Percentiles rank a stretch among this genome's conserved stretches.
These are phyloP conservation scores for Zoysia pacifica DNA, from an alignment of 176 grass and related monocot genomes.

Conservation along the genomic window DNA sequence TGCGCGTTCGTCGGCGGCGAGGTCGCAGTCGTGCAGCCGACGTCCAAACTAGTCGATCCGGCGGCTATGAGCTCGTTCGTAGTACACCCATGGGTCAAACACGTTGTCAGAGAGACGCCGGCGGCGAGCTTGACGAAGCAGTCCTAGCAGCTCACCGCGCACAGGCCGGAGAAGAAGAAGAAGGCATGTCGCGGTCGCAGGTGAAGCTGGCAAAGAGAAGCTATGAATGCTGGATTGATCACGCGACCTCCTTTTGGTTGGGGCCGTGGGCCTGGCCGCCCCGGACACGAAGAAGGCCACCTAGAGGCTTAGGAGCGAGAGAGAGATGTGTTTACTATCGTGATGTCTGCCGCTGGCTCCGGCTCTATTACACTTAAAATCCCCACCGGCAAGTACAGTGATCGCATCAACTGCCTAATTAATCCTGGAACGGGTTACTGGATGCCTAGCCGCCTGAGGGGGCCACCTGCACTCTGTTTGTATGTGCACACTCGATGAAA, in stretches of 20 bases:
- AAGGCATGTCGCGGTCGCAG: constrained; percentile 9
- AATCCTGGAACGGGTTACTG: not conserved
- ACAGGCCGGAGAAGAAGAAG: not conserved
- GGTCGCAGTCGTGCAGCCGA: too few species aligned
- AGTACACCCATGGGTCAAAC: not conserved
- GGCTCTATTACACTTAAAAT: constrained; percentile 39
- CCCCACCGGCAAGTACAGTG: constrained; percentile 39
- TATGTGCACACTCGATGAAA: too few species aligned
- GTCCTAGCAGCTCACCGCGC: not conserved
- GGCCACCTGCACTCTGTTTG: too few species aligned
- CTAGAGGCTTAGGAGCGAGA: not conserved
- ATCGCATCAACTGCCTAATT: constrained; percentile 31
- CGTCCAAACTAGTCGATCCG: too few species aligned
- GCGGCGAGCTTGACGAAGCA: not conserved
- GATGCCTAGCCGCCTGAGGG: too few species aligned
- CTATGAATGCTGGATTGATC: constrained; percentile 33
- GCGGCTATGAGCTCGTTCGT: not conserved
- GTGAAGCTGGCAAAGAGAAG: not conserved
- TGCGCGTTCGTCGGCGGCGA: not conserved
- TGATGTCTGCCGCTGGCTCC: not conserved
- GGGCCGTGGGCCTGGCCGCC: not conserved
- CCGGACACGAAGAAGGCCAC: not conserved
- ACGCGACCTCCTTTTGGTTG: constrained; percentile 12
- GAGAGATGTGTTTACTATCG: not conserved
- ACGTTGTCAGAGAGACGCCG: not conserved